Conservation (phyloP, 805 yeast species). For the Isabelozyma gotoi region DNA sequence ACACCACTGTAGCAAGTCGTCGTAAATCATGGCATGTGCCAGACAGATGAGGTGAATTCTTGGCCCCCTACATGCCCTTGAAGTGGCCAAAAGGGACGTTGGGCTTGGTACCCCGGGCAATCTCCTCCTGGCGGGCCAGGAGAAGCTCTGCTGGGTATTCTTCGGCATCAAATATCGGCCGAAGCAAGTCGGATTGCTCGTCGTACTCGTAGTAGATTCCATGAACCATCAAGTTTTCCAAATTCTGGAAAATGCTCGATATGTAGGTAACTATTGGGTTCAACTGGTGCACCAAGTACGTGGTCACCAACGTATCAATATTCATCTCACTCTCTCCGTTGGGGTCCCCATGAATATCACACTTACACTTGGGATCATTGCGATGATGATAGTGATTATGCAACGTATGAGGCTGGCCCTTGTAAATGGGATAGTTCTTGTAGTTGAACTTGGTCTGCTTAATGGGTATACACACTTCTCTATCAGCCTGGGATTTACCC, state of each 20-base stretch:
- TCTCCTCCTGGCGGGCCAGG: constrained; percentile 6
- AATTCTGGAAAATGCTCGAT: constrained; percentile 16
- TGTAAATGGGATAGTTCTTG: constrained; percentile 29
- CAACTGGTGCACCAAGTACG: constrained; percentile 35
- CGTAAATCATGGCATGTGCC: no score
- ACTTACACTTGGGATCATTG: constrained; percentile 15
- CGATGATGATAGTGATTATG: constrained; percentile 28
- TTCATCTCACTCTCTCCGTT: constrained; percentile 16
- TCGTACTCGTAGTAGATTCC: constrained; percentile 30
- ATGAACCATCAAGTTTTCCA: constrained; percentile 33
- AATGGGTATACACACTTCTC: constrained; percentile 37
- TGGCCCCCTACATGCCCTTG: constrained; percentile 3
- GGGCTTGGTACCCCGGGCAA: constrained; percentile 7
- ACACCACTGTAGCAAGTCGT: no score
- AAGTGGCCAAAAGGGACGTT: constrained; percentile 17
- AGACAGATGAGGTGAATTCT: no score
- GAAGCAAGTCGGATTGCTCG: constrained; percentile 8
- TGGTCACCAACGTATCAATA: constrained; percentile 33
- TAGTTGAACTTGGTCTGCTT: constrained; percentile 22
- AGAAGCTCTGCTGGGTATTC: constrained; percentile 26
- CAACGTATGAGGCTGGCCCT: constrained; percentile 34
- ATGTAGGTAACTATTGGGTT: constrained; percentile 28
- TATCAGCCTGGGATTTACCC: constrained; percentile 33
- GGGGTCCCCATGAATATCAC: constrained; percentile 23
- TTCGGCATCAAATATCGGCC: constrained; percentile 26